These are phyloP conservation scores for Fusarium kyushuense DNA, from an alignment of 2,329 filamentous ascomycete genomes.

Conservation along the genomic window DNA sequence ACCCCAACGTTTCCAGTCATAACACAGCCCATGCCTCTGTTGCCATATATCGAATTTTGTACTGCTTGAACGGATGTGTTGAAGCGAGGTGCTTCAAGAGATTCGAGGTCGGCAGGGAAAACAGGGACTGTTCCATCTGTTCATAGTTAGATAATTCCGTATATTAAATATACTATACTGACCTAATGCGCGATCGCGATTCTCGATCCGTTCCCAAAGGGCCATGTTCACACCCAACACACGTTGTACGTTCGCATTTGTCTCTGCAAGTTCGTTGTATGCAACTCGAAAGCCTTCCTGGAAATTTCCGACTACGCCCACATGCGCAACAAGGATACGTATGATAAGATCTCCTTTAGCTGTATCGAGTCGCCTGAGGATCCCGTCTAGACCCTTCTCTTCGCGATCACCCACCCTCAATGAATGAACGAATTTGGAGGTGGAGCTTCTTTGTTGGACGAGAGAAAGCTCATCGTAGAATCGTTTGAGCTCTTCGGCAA, in stretches of 20 bases:
- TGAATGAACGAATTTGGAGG: neutral
- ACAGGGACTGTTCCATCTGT: neutral
- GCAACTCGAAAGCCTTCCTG: neutral
- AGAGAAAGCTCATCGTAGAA: neutral
- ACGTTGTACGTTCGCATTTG: neutral
- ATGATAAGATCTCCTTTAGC: neutral
- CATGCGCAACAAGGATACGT: neutral
- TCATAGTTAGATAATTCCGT: neutral
- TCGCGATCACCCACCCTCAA: neutral
- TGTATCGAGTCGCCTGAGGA: neutral
- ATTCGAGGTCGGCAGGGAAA: neutral
- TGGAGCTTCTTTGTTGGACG: neutral
- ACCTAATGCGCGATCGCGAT: neutral
- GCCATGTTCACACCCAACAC: neutral
- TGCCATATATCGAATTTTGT: neutral
- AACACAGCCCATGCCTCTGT: neutral
- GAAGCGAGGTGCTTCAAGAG: neutral
- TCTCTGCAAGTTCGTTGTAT: neutral
- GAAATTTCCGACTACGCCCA: neutral
- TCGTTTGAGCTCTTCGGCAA: neutral
- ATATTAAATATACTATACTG: neutral
- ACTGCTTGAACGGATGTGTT: neutral
- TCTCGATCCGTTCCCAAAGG: neutral
- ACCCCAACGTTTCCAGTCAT: conserved; percentile 4
- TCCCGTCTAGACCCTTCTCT: neutral